A percentile compares a stretch with the other conserved stretches of the same genome.
These are phyloP conservation scores for Penicillium bovifimosum DNA, from an alignment of 495 filamentous ascomycete species.

Conservation along the genomic window DNA sequence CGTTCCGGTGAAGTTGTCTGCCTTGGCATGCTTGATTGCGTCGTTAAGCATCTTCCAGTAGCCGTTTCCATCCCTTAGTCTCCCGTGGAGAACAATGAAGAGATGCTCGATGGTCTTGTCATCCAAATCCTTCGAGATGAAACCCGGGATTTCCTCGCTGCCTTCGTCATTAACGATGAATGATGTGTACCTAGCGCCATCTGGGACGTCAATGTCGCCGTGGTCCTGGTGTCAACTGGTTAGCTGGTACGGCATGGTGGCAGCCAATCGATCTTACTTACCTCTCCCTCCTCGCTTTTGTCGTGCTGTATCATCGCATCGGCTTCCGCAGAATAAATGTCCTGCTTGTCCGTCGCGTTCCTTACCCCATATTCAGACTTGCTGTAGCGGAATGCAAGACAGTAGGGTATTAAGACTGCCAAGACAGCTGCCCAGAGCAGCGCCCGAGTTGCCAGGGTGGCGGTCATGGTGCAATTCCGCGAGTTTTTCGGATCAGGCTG, in stretches of 20 bases:
- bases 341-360: constrained; percentile 5
- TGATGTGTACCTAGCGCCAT: constrained; percentile 14
- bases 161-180: constrained; percentile 8
- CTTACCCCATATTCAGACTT: constrained; percentile 5
- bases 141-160: constrained; percentile 11
- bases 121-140: constrained; percentile 11
- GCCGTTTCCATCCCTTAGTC: constrained; percentile 10
- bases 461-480: constrained; percentile 6
- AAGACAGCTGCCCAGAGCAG: constrained; percentile 6
- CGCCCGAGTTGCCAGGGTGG: constrained; percentile 7
- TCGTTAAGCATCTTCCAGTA: constrained; percentile 13
- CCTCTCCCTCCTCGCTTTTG: constrained; percentile 8
- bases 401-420: constrained; percentile 6
- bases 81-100: constrained; percentile 15
- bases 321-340: constrained; percentile 12
- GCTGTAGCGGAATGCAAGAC: constrained; percentile 8
- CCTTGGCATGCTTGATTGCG: constrained; percentile 8
- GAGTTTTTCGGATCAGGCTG: background rate
- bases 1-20: constrained; percentile 9
- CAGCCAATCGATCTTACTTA: background rate
- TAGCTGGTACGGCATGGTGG: constrained; percentile 2
- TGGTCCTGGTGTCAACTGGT: constrained; percentile 12
- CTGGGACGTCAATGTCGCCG: constrained; percentile 13
- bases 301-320: constrained; percentile 4
- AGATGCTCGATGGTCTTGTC: constrained; percentile 9